These are phyloP conservation scores for Chaetomiaceae sp. DNA, from an alignment of 2,329 filamentous ascomycete species.

Conservation along the genomic window DNA sequence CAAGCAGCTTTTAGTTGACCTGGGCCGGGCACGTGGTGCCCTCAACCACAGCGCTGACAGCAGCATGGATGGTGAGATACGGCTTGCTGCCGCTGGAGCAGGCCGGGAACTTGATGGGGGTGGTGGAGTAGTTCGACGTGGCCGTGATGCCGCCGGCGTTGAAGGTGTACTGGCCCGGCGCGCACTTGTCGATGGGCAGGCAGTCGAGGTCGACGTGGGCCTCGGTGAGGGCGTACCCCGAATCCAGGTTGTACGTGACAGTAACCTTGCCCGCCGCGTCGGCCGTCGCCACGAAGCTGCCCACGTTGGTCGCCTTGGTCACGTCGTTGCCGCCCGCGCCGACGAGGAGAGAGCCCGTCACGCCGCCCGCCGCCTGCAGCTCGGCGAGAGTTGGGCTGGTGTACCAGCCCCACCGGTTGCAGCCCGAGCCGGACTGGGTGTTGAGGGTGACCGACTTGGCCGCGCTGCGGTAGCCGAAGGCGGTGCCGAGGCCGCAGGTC, in stretches of 20 bases:
- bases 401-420: slow-evolving; percentile 24
- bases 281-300: slow-evolving; percentile 16
- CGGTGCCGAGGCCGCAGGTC: slow-evolving; percentile 17
- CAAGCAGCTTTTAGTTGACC: too few species aligned
- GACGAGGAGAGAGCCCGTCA: slow-evolving; percentile 18
- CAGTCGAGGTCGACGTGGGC: slow-evolving; percentile 22
- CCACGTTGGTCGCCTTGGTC: slow-evolving; percentile 19
- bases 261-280: slow-evolving; percentile 15
- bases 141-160: not conserved
- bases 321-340: slow-evolving; percentile 23
- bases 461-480: slow-evolving; percentile 20
- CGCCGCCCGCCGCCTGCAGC: slow-evolving; percentile 17
- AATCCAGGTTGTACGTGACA: slow-evolving; percentile 16
- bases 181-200: slow-evolving; percentile 23
- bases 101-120: slow-evolving; percentile 9
- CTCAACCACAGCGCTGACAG: too few species aligned
- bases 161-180: slow-evolving; percentile 19
- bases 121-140: slow-evolving; percentile 2
- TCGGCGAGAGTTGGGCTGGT: slow-evolving; percentile 13
- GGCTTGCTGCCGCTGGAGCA: slow-evolving; percentile 8
- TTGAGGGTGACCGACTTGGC: slow-evolving; percentile 13
- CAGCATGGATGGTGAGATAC: slow-evolving; percentile 17
- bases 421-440: slow-evolving; percentile 17
- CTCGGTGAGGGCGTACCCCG: slow-evolving; percentile 12
- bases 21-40: too few species aligned